Percentiles rank a stretch among this genome's conserved stretches.
These are phyloP conservation scores for Trichophyton benhamiae DNA, from an alignment of 2,329 filamentous ascomycete species.

Conservation along the genomic window DNA sequence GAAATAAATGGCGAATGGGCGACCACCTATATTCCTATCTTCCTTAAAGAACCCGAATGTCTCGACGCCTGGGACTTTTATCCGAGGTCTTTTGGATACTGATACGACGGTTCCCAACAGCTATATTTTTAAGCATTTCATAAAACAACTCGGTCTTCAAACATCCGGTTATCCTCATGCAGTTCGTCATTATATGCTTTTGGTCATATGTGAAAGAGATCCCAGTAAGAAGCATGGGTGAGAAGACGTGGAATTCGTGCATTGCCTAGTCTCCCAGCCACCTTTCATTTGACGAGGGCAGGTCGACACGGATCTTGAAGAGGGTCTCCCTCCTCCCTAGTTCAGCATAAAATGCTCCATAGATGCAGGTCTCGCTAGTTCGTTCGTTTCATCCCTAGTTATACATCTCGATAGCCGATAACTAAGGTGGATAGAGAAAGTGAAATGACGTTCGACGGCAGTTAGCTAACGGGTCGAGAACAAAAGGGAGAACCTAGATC, in stretches of 20 bases:
- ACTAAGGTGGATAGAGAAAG: too few species aligned
- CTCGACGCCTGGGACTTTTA: conserved; percentile 8
- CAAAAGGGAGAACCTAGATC: background rate
- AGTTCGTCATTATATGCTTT: background rate
- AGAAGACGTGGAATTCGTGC: background rate
- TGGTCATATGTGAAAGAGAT: too few species aligned
- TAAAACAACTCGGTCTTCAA: too few species aligned
- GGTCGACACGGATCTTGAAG: background rate
- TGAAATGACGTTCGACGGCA: background rate
- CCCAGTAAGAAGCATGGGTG: too few species aligned
- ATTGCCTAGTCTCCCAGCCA: background rate
- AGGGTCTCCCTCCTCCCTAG: background rate
- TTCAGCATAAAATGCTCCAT: too few species aligned
- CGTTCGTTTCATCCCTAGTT: background rate
- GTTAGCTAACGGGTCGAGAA: background rate
- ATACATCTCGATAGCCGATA: background rate
- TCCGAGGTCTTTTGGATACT: background rate
- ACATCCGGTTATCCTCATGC: background rate
- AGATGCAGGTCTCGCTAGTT: too few species aligned
- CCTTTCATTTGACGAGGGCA: background rate
- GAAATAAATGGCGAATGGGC: conserved; percentile 4
- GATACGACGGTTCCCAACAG: too few species aligned
- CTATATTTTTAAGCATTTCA: too few species aligned
- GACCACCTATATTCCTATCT: conserved; percentile 3
- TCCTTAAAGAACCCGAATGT: conserved; percentile 4